A percentile compares a stretch with the other conserved stretches of the same genome.
Evolutionary conservation across 345 rosid species (phyloP).

Genomic region (Hevea brasiliensis): DNA sequence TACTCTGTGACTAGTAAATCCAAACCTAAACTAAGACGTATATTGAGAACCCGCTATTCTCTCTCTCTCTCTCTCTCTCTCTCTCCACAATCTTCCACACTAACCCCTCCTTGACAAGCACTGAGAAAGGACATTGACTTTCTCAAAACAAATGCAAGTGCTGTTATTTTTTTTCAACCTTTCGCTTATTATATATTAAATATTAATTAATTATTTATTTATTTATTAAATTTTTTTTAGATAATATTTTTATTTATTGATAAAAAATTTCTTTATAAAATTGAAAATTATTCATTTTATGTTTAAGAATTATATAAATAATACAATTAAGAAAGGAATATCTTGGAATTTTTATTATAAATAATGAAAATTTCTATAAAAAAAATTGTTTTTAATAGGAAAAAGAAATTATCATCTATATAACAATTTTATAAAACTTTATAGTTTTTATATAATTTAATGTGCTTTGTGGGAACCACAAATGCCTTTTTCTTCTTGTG

Average conservation of each 20-base stretch:
- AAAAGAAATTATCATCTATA: no score
- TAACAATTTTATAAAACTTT: no score
- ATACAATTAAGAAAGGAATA: no score
- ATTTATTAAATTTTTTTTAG: neutral
- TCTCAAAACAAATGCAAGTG: slow-evolving; percentile 29
- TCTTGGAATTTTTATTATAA: no score
- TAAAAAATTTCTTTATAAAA: no score
- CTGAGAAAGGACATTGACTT: slow-evolving; percentile 69
- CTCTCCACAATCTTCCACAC: slow-evolving; percentile 14
- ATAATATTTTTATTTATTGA: neutral
- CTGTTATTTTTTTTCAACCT: neutral
- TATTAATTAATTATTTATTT: neutral
- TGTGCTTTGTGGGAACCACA: slow-evolving; percentile 24
- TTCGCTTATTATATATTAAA: neutral
- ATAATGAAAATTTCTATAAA: no score
- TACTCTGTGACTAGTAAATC: slow-evolving; percentile 30
- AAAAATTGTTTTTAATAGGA: no score
- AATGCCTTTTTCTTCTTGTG: neutral
- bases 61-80: slow-evolving; percentile 32
- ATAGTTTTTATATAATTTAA: neutral
- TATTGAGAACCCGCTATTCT: slow-evolving; percentile 23
- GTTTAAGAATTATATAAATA: no score
- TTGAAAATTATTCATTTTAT: no score
- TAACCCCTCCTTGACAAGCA: slow-evolving; percentile 30
- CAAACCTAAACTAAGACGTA: slow-evolving; percentile 24